These are phyloP conservation scores for Porcisia hertigi DNA, from an alignment of 208 protist genomes.

Conservation along the genomic window DNA sequence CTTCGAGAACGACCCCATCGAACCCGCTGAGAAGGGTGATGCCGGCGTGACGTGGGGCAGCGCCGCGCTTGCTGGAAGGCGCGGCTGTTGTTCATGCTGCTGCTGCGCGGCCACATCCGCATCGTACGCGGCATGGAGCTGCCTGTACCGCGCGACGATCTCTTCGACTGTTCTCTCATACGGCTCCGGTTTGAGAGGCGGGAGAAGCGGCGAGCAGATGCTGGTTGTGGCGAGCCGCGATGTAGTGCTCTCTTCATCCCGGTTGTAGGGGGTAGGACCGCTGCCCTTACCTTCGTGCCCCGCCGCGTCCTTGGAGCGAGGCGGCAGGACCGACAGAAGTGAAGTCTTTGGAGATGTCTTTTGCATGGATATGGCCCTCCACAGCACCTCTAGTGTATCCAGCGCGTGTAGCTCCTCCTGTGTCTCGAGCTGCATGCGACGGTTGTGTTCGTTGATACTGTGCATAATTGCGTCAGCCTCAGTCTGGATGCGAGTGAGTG, in stretches of 20 bases:
- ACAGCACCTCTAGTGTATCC: slow-evolving; percentile 29
- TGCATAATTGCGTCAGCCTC: slow-evolving; percentile 45
- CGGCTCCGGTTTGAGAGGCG: slow-evolving; percentile 11
- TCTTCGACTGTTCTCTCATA: slow-evolving; percentile 16
- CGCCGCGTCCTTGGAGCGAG: background rate
- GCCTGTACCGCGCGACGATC: slow-evolving; percentile 21
- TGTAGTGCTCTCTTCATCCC: background rate
- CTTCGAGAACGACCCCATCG: slow-evolving; percentile 7
- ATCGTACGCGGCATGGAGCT: slow-evolving; percentile 25
- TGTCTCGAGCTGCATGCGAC: slow-evolving; percentile 34
- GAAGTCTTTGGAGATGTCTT: background rate
- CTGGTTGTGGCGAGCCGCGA: background rate
- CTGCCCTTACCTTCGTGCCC: background rate
- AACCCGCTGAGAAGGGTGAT: background rate
- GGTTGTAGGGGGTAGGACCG: background rate
- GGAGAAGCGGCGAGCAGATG: background rate
- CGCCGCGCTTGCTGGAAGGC: background rate
- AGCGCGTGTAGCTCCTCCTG: slow-evolving; percentile 42
- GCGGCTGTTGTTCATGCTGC: background rate
- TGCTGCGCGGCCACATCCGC: slow-evolving; percentile 29
- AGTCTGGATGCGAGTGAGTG: slow-evolving; percentile 42
- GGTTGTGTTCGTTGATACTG: slow-evolving; percentile 46
- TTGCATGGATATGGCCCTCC: slow-evolving; percentile 27
- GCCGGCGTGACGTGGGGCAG: background rate
- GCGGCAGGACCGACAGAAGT: background rate